phyloP scores from a whole-genome alignment of 1,139 yeast genomes.

The Spencermartinsiella ligniputridi region DNA sequence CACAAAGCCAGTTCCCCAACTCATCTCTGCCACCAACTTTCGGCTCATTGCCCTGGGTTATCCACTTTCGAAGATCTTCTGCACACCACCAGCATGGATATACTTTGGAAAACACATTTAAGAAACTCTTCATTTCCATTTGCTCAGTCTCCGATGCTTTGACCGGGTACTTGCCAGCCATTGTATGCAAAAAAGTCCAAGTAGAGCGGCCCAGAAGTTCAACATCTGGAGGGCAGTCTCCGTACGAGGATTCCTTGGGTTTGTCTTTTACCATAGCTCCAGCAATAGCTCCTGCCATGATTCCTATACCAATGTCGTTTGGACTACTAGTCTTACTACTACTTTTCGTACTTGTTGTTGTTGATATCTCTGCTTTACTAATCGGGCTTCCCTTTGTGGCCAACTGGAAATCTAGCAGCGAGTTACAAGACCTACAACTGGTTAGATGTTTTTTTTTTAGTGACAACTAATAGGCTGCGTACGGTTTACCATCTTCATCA shows the following conservation, averaged over 20 bases:
- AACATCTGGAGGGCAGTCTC: slow-evolving; percentile 84
- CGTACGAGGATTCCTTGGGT: slow-evolving; percentile 19
- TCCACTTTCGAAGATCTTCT: slow-evolving; percentile 67
- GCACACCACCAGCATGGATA: slow-evolving; percentile 98
- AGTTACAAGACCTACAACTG: slow-evolving; percentile 81
- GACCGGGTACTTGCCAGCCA: slow-evolving; percentile 87
- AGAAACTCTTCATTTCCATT: slow-evolving; percentile 63
- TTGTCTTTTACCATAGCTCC: slow-evolving; percentile 10
- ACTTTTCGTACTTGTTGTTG: too few relatives aligned
- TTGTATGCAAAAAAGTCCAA: slow-evolving; percentile 88
- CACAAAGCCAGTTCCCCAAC: slow-evolving; percentile 88
- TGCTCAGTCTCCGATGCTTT: slow-evolving; percentile 60
- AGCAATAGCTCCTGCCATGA: slow-evolving; percentile 16
- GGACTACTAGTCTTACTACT: slow-evolving; percentile 8
- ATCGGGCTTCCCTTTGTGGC: slow-evolving; percentile 32
- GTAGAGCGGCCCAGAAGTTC: slow-evolving; percentile 75
- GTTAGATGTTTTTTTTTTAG: slow-evolving; percentile 7
- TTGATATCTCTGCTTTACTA: neutral
- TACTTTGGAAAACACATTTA: slow-evolving; percentile 66
- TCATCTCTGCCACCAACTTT: slow-evolving; percentile 66
- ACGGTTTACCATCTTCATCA: slow-evolving; percentile 91
- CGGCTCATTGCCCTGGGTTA: slow-evolving; percentile 55
- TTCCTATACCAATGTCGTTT: slow-evolving; percentile 20
- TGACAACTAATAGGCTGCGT: slow-evolving; percentile 34
- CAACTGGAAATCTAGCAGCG: slow-evolving; percentile 68